Evolutionary conservation across 352 stramenopile species (phyloP), one percentile per base, ranked within the genome.

Genomic region (Lagenidium sp.): DNA sequence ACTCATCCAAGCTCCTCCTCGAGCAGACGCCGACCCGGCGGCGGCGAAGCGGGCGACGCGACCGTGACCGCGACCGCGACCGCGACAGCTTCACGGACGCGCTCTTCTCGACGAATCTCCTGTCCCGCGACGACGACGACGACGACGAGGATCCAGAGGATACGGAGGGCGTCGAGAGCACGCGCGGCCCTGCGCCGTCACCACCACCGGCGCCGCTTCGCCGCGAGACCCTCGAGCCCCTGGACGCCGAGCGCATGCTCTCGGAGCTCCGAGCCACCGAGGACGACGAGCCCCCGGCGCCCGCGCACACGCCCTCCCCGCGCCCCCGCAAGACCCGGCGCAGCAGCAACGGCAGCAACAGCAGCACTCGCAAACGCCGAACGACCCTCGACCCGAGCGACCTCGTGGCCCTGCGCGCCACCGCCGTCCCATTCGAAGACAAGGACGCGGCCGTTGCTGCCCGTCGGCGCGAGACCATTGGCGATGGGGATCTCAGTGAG

Each of bases 381-480:
- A 42, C 60, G n/a, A 88, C 73, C 4, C 44, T 84, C 0, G 76
- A 85, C 10, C 67, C 69, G 19, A 60, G 45, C 5, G 69, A 88
- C 22, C 55, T 69, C 24, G 41, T 66, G 3, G 25, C 52, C n/a
- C 59, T 65, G 26, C 25, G 35, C 5, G 44, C 52, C 23, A 48
- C 25, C 4, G 31, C 37, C 45, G 18, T 45, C 39, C 20, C 29
- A 11, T 19, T 12, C 19, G 28, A 16, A 2, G 28, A 4, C 2
- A 42, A 18, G 4, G 39, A 42, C 4, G 29, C 29, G 5, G 30
- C 37, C 23, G 25, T 51, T 26, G 34, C 51, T 12, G 39, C 47
- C n/a, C 29, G 28, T 12, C 72, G 73, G 26, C 71, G 75, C 30
- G 68, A 82, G 24, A 85, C 76, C 0, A 79, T 88, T 38, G 65